Evolutionary conservation across 352 stramenopile species (phyloP).

Genomic region (Phytophthora meadii): DNA sequence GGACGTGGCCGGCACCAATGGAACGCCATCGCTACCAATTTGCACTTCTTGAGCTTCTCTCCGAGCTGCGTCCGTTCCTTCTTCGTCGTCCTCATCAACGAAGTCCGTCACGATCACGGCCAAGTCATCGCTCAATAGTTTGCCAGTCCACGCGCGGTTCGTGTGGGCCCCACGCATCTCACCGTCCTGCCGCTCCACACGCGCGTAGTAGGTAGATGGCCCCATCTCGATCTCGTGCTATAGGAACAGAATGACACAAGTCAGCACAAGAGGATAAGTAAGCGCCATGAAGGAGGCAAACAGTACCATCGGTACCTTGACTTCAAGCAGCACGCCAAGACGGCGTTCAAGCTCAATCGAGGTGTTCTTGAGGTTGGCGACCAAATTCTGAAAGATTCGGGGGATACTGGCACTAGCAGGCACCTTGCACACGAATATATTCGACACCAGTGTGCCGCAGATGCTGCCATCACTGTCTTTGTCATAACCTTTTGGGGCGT

Average conservation of each 20-base stretch:
- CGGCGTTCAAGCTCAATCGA: conserved; percentile 42
- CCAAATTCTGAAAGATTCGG: conserved; percentile 41
- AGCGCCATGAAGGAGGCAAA: conserved; percentile 10
- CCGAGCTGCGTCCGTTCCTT: conserved; percentile 22
- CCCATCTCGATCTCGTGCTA: conserved; percentile 44
- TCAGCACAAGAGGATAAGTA: conserved; percentile 3
- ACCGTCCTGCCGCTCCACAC: conserved; percentile 46
- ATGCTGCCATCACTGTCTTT: conserved; percentile 12
- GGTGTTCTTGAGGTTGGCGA: conserved; percentile 46
- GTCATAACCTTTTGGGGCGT: conserved; percentile 15
- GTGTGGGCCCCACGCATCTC: conserved; percentile 46
- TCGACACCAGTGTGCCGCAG: conserved; percentile 54
- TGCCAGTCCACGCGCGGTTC: conserved; percentile 45
- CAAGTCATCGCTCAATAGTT: conserved; percentile 47
- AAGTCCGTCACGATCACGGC: conserved; percentile 52
- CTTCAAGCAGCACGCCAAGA: conserved; percentile 45
- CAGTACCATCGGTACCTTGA: conserved; percentile 46
- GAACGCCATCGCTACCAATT: conserved; percentile 26
- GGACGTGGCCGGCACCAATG: conserved; percentile 8
- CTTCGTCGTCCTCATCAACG: conserved; percentile 55
- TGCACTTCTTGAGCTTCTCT: conserved; percentile 17
- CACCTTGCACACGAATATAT: conserved; percentile 65
- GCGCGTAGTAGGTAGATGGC: conserved; percentile 42
- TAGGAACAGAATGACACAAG: conserved; percentile 5
- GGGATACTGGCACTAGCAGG: conserved; percentile 39